These are phyloP conservation scores for Cladosporium oxysporum DNA, from an alignment of 2,329 filamentous ascomycete genomes.

Conservation along the genomic window DNA sequence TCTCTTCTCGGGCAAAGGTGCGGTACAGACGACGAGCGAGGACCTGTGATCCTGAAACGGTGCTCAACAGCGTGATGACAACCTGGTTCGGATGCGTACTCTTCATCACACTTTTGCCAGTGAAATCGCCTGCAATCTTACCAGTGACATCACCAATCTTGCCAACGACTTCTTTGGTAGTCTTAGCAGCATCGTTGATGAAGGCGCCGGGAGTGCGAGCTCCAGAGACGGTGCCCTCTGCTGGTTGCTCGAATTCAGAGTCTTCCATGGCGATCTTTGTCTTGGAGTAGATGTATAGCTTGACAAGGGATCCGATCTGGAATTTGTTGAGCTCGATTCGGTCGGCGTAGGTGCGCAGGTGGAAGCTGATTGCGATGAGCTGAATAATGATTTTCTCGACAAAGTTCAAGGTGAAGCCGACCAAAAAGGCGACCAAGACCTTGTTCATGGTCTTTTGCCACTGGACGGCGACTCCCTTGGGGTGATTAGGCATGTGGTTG, in stretches of 20 bases:
- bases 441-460: slow-evolving; percentile 86
- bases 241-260: slow-evolving; percentile 70
- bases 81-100: slow-evolving; percentile 83
- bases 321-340: slow-evolving; percentile 92
- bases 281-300: slow-evolving; percentile 66
- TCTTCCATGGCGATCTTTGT: slow-evolving; percentile 68
- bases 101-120: slow-evolving; percentile 67
- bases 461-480: slow-evolving; percentile 41
- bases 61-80: slow-evolving; percentile 73
- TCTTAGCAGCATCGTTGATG: slow-evolving; percentile 68
- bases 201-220: slow-evolving; percentile 72
- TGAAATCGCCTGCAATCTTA: slow-evolving; percentile 87
- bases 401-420: slow-evolving; percentile 77
- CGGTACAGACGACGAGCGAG: slow-evolving; percentile 86
- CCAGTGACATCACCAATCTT: slow-evolving; percentile 85
- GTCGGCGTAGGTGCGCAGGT: slow-evolving; percentile 85
- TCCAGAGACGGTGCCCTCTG: slow-evolving; percentile 53
- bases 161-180: slow-evolving; percentile 72
- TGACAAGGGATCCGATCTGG: slow-evolving; percentile 70
- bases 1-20: slow-evolving; percentile 73
- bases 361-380: slow-evolving; percentile 91
- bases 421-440: slow-evolving; percentile 81
- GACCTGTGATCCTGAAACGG: slow-evolving; percentile 73
- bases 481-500: slow-evolving; percentile 46
- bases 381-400: slow-evolving; percentile 92